Evolutionary conservation across 176 grass and related monocot genomes (phyloP).

Genomic region (Phoenix roebelenii): DNA sequence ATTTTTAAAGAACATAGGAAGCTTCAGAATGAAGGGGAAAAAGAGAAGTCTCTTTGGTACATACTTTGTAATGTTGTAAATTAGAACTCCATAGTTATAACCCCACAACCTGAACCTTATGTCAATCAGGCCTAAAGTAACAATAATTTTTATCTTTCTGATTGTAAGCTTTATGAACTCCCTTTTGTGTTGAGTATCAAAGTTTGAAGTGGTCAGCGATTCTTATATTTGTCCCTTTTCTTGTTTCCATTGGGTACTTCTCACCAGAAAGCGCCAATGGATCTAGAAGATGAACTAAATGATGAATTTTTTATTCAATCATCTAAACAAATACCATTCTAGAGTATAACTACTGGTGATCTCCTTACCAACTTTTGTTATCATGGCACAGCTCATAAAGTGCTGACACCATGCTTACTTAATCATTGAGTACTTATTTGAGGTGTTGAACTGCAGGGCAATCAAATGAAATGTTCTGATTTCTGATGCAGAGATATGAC

Average conservation of each 20-base stretch:
- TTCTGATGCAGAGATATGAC: background rate
- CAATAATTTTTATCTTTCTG: background rate
- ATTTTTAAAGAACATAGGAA: too few species aligned
- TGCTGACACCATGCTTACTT: background rate
- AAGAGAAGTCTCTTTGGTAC: too few species aligned
- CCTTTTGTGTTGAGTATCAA: background rate
- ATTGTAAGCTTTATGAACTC: background rate
- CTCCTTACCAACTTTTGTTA: background rate
- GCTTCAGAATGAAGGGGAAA: too few species aligned
- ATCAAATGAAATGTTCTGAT: slow-evolving; percentile 1
- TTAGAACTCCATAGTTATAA: too few species aligned
- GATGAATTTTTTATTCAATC: background rate
- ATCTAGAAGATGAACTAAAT: background rate
- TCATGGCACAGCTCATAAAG: background rate
- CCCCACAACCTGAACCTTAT: too few species aligned
- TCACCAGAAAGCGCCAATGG: background rate
- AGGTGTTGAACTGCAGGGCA: background rate
- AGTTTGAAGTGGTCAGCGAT: background rate
- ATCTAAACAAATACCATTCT: too few species aligned
- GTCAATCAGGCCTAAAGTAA: background rate
- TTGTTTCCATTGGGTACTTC: background rate
- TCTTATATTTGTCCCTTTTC: background rate
- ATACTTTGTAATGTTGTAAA: too few species aligned
- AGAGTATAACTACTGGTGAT: too few species aligned
- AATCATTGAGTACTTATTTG: background rate